Evolutionary conservation across 129 eudicot species (phyloP).

Genomic region (sunflower (Helianthus annuus)): HanXRQr2.0-SUNRISE NC_035442.2:129668653-129669152

Average conservation of each 20-base stretch:
- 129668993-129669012: background rate
- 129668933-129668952: constrained; percentile 75
- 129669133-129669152: background rate
- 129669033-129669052: constrained; percentile 1
- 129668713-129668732: constrained; percentile 17
- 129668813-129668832: constrained; percentile 25
- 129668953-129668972: constrained; percentile 67
- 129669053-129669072: background rate
- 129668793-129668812: constrained; percentile 3
- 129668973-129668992: constrained; percentile 16
- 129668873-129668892: constrained; percentile 33
- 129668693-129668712: background rate
- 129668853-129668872: constrained; percentile 29
- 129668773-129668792: constrained; percentile 7
- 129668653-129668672: too few species aligned
- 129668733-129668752: constrained; percentile 33
- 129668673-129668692: background rate
- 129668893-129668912: constrained; percentile 52
- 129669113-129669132: background rate
- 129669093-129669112: background rate
- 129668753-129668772: background rate
- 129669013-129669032: background rate
- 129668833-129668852: constrained; percentile 28
- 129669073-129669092: background rate
- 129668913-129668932: constrained; percentile 65